Evolutionary conservation across 2,329 filamentous ascomycete species (phyloP).

Genomic region (Microsporum ferrugineum): DNA sequence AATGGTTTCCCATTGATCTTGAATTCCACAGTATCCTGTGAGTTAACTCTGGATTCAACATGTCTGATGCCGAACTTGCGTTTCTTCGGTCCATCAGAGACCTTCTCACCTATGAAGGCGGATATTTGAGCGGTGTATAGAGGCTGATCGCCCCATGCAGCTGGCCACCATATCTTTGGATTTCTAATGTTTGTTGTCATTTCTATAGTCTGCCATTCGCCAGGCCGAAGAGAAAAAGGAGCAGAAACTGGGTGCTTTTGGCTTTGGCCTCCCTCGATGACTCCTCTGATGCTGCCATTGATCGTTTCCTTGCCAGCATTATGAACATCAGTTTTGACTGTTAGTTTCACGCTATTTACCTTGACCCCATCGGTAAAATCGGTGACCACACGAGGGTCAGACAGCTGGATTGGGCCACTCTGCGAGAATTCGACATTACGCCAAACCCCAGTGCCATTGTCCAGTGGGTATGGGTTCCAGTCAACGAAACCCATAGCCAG

Average conservation of each 20-base stretch:
- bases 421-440: slow-evolving; percentile 46
- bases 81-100: slow-evolving; percentile 27
- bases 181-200: slow-evolving; percentile 20
- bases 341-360: slow-evolving; percentile 28
- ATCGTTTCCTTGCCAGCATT: slow-evolving; percentile 22
- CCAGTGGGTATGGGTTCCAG: slow-evolving; percentile 51
- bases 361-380: slow-evolving; percentile 29
- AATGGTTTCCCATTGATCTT: slow-evolving; percentile 47
- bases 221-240: slow-evolving; percentile 29
- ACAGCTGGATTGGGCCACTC: slow-evolving; percentile 40
- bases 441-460: slow-evolving; percentile 55
- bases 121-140: slow-evolving; percentile 22
- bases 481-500: slow-evolving; percentile 51
- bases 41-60: slow-evolving; percentile 43
- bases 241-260: slow-evolving; percentile 19
- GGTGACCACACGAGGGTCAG: slow-evolving; percentile 38
- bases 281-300: slow-evolving; percentile 18
- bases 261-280: slow-evolving; percentile 13
- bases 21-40: slow-evolving; percentile 45
- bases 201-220: slow-evolving; percentile 30
- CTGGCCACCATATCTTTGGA: slow-evolving; percentile 7
- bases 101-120: slow-evolving; percentile 15
- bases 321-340: slow-evolving; percentile 28
- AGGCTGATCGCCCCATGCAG: slow-evolving; percentile 4
- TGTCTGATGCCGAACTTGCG: slow-evolving; percentile 44